Evolutionary conservation across 306 rosid genomes (phyloP).

Genomic region (Calophaca sinica): DNA sequence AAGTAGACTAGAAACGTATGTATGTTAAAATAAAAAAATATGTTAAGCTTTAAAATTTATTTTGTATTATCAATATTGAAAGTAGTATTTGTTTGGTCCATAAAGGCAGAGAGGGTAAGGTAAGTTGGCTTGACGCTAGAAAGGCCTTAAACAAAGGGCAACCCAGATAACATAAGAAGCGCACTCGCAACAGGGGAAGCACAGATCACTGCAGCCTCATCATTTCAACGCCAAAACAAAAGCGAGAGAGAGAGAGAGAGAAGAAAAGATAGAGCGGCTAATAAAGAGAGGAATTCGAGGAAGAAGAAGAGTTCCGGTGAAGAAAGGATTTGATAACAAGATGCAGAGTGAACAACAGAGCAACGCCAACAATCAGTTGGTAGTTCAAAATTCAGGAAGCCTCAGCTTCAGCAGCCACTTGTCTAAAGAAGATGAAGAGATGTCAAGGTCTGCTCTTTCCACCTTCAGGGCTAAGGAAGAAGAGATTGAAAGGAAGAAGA

Average conservation of each 20-base stretch:
- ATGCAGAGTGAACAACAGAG: slow-evolving; percentile 67
- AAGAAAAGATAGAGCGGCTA: neutral
- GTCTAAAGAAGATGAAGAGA: slow-evolving; percentile 93
- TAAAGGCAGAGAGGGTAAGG: slow-evolving; percentile 49
- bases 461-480: slow-evolving; percentile 92
- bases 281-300: slow-evolving; percentile 50
- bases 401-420: slow-evolving; percentile 93
- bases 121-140: slow-evolving; percentile 40
- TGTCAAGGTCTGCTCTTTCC: slow-evolving; percentile 95
- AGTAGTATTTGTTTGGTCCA: slow-evolving; percentile 38
- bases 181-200: slow-evolving; percentile 51
- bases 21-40: too few relatives aligned
- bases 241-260: slow-evolving; percentile 39
- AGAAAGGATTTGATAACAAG: slow-evolving; percentile 11
- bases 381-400: slow-evolving; percentile 83
- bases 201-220: slow-evolving; percentile 60
- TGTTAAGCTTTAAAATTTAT: neutral
- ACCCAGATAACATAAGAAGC: slow-evolving; percentile 51
- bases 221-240: slow-evolving; percentile 60
- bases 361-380: slow-evolving; percentile 64
- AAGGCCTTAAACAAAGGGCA: slow-evolving; percentile 40
- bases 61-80: neutral
- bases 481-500: slow-evolving; percentile 92
- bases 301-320: slow-evolving; percentile 18
- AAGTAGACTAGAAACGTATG: too few relatives aligned